Conservation (phyloP, 768 basidiomycete genomes). For the Imleria badia region DNA sequence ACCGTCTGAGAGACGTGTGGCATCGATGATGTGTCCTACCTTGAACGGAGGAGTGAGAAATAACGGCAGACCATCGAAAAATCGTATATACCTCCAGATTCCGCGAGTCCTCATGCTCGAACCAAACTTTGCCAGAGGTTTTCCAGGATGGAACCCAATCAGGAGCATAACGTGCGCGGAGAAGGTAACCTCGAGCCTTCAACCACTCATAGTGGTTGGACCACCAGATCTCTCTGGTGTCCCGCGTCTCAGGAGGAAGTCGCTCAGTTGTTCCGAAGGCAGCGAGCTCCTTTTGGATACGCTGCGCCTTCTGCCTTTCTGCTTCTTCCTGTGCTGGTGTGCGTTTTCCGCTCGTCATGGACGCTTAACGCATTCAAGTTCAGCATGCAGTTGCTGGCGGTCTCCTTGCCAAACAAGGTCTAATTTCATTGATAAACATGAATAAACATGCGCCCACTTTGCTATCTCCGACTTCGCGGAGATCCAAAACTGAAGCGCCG, state of each 20-base stretch:
- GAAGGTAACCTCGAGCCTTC: constrained; percentile 5
- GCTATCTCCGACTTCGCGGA: neutral
- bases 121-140: neutral
- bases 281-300: constrained; percentile 2
- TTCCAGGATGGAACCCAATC: constrained; percentile 13
- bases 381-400: too few relatives aligned
- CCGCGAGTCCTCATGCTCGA: neutral
- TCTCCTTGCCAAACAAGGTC: neutral
- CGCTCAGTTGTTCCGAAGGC: neutral
- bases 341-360: constrained; percentile 1
- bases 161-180: constrained; percentile 10
- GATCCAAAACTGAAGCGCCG: too few relatives aligned
- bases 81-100: constrained; percentile 8
- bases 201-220: neutral
- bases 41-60: neutral
- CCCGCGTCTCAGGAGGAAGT: neutral
- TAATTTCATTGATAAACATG: neutral
- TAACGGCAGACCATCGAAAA: neutral
- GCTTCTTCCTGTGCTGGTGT: neutral
- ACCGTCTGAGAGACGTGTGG: constrained; percentile 26
- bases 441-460: neutral
- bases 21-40: constrained; percentile 24
- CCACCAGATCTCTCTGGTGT: constrained; percentile 2
- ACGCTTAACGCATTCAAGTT: neutral
- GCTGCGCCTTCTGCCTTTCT: neutral